Evolutionary conservation across 495 filamentous ascomycete species (phyloP), one percentile per base, ranked within the genome.

Genomic region (Aspergillus sparsus): DNA sequence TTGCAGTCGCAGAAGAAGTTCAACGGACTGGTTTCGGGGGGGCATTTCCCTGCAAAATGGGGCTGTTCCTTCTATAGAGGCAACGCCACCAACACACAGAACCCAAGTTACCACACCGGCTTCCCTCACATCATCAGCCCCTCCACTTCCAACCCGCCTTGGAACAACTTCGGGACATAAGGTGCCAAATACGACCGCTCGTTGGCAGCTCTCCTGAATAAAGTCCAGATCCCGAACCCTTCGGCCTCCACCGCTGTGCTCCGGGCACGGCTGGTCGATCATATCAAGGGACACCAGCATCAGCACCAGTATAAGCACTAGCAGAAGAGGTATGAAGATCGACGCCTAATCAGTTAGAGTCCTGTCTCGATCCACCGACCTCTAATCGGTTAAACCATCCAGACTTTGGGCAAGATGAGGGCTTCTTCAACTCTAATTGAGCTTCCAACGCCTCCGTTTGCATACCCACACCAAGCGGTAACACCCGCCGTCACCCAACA

Each of bases 11-110:
- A 21, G 54, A n/a, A 49, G 47, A 39, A 41, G 49, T 46, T 31
- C 44, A 49, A 49, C 35, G 18, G 32, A 53, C 32, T 27, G 32
- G 39, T 12, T 34, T 39, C 21, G 21, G 21, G 41, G 64, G 64
- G 63, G 67, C 27, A 71, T 71, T 67, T 66, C 65, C 66, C 65
- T 63, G 62, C 67, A 69, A 58, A 57, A 67, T 66, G 68, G 67
- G 60, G 63, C 57, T 63, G 58, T 47, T 42, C 33, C 60, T 60
- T 64, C 66, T 63, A 67, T 69, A 68, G 60, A 64, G 53, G 57
- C 67, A 57, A 59, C 64, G 50, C 58, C 65, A 57, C 53, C 58
- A 55, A 53, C 58, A 51, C 59, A 62, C 52, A 53, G 52, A 63
- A 42, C 55, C 55, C 36, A 31, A 54, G 39, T 51, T 54, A 64